phyloP scores from a whole-genome alignment of 1,139 yeast genomes.

The Magnusiomyces ingens region DNA sequence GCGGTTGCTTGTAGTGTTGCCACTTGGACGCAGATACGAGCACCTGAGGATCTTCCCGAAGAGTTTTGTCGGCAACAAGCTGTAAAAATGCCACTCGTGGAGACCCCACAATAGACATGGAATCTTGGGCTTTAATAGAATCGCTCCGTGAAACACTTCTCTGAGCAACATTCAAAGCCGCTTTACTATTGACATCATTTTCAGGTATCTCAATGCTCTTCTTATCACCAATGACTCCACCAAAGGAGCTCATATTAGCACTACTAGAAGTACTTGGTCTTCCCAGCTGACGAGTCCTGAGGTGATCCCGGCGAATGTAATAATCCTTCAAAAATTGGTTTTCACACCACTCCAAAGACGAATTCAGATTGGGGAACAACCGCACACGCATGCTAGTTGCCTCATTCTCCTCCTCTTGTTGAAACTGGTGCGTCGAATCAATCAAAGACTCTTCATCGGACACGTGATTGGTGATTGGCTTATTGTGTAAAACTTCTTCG shows the following conservation, averaged over 20 bases:
- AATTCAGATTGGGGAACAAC: slow-evolving; percentile 67
- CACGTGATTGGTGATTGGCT: not conserved
- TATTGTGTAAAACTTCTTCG: slow-evolving; percentile 9
- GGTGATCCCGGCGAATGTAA: slow-evolving; percentile 35
- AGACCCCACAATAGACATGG: slow-evolving; percentile 37
- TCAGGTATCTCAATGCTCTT: slow-evolving; percentile 16
- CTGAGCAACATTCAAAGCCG: not conserved
- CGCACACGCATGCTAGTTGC: slow-evolving; percentile 37
- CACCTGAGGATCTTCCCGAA: slow-evolving; percentile 32
- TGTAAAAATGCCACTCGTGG: slow-evolving; percentile 58
- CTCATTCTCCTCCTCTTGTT: slow-evolving; percentile 9
- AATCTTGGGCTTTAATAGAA: not conserved
- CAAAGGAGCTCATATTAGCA: slow-evolving; percentile 4
- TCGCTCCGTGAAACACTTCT: too few relatives aligned
- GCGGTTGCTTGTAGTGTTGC: slow-evolving; percentile 46
- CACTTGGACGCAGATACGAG: slow-evolving; percentile 21
- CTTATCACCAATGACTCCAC: slow-evolving; percentile 11
- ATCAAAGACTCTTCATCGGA: too few relatives aligned
- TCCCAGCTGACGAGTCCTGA: slow-evolving; percentile 7
- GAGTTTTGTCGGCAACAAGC: slow-evolving; percentile 56
- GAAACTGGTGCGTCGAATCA: not conserved
- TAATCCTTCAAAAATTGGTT: slow-evolving; percentile 75
- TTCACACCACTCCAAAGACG: slow-evolving; percentile 96
- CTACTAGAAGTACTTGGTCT: not conserved
- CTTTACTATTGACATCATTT: slow-evolving; percentile 11